Evolutionary conservation across 164 flowering plant species (phyloP).

Genomic region (Dillenia suffruticosa): DNA sequence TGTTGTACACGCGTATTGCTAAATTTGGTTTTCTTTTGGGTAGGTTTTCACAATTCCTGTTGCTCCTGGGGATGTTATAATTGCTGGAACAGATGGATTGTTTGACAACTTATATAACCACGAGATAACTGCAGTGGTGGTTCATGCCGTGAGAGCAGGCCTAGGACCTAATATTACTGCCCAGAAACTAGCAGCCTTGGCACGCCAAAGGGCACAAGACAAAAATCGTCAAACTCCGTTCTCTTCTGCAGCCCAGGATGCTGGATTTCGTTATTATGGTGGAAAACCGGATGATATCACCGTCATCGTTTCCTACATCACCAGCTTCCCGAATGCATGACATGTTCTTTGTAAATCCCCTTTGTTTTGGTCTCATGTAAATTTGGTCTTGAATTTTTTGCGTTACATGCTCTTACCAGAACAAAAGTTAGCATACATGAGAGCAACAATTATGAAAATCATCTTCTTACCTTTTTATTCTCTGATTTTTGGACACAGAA

Average conservation of each 20-base stretch:
- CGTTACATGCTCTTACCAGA: no score
- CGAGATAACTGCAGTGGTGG: constrained; percentile 85
- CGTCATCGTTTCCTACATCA: constrained; percentile 77
- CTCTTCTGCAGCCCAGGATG: constrained; percentile 93
- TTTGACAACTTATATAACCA: constrained; percentile 89
- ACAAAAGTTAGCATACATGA: no score
- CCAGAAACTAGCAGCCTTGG: constrained; percentile 91
- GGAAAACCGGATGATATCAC: constrained; percentile 95
- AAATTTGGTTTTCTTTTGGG: no score
- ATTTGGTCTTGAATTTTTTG: no score
- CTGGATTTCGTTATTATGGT: constrained; percentile 87
- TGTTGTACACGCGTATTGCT: no score
- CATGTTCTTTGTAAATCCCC: constrained; percentile 5
- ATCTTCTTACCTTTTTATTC: no score
- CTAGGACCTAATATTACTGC: constrained; percentile 89
- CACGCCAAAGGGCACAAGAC: constrained; percentile 87
- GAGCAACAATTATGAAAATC: no score
- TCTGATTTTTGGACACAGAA: no score
- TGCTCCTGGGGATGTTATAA: constrained; percentile 78
- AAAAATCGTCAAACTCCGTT: constrained; percentile 85
- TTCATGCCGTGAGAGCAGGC: constrained; percentile 80
- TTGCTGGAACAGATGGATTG: constrained; percentile 92
- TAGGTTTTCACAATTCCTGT: constrained; percentile 80
- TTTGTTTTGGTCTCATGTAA: no score
- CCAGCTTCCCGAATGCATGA: constrained; percentile 34